These are phyloP conservation scores for Calonectria hongkongensis DNA, from an alignment of 2,329 filamentous ascomycete species.

Conservation along the genomic window DNA sequence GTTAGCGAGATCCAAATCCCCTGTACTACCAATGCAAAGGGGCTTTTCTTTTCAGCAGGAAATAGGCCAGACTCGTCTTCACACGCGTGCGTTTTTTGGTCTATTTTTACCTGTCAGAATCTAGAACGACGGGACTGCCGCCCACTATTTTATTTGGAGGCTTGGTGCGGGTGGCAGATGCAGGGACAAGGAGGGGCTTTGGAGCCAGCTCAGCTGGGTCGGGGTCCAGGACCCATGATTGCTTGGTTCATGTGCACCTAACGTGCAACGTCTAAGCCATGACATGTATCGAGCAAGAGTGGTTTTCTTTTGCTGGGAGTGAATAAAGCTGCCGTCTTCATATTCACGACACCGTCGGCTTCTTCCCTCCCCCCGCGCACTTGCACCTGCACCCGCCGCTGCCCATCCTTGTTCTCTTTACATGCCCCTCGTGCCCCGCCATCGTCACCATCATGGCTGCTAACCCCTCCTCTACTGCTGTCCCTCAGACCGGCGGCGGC, in stretches of 20 bases:
- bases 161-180: slow-evolving; percentile 16
- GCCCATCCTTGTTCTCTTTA: neutral
- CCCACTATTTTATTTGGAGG: slow-evolving; percentile 18
- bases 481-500: slow-evolving; percentile 69
- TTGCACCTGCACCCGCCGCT: neutral
- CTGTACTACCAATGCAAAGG: no score
- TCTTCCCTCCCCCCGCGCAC: neutral
- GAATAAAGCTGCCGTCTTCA: neutral
- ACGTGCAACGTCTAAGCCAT: slow-evolving; percentile 24
- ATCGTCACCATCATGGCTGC: slow-evolving; percentile 42
- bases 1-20: no score
- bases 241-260: slow-evolving; percentile 23
- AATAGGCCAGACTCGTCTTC: neutral
- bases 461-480: slow-evolving; percentile 48
- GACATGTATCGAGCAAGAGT: slow-evolving; percentile 23
- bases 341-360: neutral
- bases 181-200: slow-evolving; percentile 28
- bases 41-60: neutral
- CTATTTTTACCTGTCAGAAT: slow-evolving; percentile 11
- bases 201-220: slow-evolving; percentile 24
- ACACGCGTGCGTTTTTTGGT: neutral
- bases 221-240: slow-evolving; percentile 13
- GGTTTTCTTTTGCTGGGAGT: neutral
- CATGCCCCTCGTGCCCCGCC: slow-evolving; percentile 1
- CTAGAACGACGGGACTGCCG: slow-evolving; percentile 27